Base-by-base conservation (phyloP, 208 protist genomes). In the Trypanosoma boissoni region DNA sequence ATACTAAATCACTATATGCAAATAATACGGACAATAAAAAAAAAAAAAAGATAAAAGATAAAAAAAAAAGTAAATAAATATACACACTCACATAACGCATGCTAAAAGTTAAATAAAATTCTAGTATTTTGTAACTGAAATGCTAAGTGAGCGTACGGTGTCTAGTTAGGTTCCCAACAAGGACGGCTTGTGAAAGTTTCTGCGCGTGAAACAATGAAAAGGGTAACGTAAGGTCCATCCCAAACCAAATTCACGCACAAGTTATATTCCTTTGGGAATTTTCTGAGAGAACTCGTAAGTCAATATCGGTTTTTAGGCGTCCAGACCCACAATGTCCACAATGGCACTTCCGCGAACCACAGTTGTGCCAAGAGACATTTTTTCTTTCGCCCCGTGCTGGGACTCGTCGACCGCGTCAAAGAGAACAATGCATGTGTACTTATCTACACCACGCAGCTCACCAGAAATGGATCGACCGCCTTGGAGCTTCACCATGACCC, bases 391-490 rank as follows among this genome's bases (percentile, higher is more conserved):
- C 14, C 62, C 68, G 50, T 53, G 58, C 4, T 61, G 64, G 1
- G 86, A 88, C 32, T 97, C 90, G 66, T 99, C 97, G 10, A 97
- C 73, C n/a, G 96, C 95, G 52, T 99, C 93, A 64, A 98, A 86
- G 9, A 99, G 78, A 16, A 98, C 97, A 36, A 99, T 72, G 57
- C 98, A 98, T 96, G 98, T 98, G 71, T 98, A 98, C 58, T 96
- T 71, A 72, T 99, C 97, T 20, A 96, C 98, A 6, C 98, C 98
- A 28, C 98, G 89, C 31, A 99, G 83, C 6, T 97, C 78, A 14
- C 98, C 97, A 8, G 79, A 91, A 37, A 99, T 82, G 24, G 73
- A 88, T 36, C 96, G 93, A 50, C 98, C 98, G 23, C 92, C 97
- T 56, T 98, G 97, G 4, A 99, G 76, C 71, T 97, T 96, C 32